Conservation (phyloP, 495 filamentous ascomycete genomes). For the Aspergillus sclerotioniger region DNA sequence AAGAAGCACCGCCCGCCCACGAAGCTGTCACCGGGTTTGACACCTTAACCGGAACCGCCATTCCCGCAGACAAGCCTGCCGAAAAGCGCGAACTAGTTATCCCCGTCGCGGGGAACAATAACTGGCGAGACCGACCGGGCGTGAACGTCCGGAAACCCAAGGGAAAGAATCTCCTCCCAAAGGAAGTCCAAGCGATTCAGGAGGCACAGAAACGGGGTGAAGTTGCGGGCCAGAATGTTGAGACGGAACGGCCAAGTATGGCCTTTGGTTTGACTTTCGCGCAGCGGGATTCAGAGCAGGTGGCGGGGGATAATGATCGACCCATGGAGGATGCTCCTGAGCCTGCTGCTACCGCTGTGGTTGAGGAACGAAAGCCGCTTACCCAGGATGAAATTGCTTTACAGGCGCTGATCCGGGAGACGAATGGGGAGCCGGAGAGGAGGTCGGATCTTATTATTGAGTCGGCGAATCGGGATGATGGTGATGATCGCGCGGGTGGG, state of each 20-base stretch:
- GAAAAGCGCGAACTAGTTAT: conserved; percentile 60
- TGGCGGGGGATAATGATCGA: conserved; percentile 26
- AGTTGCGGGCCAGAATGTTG: conserved; percentile 29
- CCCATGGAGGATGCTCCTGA: conserved; percentile 31
- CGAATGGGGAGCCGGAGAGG: conserved; percentile 46
- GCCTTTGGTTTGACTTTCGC: conserved; percentile 49
- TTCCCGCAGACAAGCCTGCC: conserved; percentile 39
- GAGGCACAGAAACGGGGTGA: conserved; percentile 35
- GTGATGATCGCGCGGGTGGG: conserved; percentile 29
- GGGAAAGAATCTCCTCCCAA: conserved; percentile 50
- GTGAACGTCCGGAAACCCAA: conserved; percentile 50
- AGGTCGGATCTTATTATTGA: conserved; percentile 62
- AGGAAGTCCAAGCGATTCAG: conserved; percentile 49
- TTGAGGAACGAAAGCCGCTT: conserved; percentile 27
- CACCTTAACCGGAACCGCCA: conserved; percentile 51
- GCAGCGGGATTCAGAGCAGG: conserved; percentile 20
- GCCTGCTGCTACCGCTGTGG: conserved; percentile 4
- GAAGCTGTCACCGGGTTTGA: conserved; percentile 63
- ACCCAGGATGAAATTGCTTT: conserved; percentile 78
- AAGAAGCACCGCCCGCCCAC: conserved; percentile 28
- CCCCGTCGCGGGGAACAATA: conserved; percentile 61
- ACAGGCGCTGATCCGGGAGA: conserved; percentile 65
- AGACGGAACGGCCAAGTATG: conserved; percentile 41
- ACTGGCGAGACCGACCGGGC: conserved; percentile 63
- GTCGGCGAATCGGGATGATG: conserved; percentile 26